Conservation (phyloP, 2,329 filamentous ascomycete species). For the Cytospora mali region DNA sequence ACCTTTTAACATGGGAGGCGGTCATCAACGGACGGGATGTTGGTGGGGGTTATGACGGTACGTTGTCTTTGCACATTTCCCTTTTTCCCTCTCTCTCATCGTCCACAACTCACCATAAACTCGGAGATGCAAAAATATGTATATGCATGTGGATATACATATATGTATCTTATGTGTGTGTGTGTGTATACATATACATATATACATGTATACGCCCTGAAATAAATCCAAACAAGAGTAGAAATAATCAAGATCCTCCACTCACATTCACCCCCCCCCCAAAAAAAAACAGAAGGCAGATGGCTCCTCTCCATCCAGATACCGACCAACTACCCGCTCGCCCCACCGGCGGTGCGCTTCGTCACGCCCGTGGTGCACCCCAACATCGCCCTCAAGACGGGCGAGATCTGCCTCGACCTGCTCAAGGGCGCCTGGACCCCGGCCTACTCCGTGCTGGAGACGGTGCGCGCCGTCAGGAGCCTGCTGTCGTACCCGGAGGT, state of each 20-base stretch:
- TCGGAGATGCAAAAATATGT: too few relatives aligned
- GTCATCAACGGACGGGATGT: constrained; percentile 62
- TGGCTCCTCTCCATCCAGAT: constrained; percentile 82
- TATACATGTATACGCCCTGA: not conserved
- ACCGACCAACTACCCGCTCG: constrained; percentile 76
- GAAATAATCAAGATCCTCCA: too few relatives aligned
- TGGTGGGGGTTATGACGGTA: constrained; percentile 60
- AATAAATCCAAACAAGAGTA: too few relatives aligned
- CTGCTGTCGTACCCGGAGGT: constrained; percentile 69
- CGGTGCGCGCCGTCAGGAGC: constrained; percentile 72
- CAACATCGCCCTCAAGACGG: constrained; percentile 70
- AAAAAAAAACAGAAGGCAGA: constrained; percentile 58
- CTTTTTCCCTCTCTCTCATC: not conserved
- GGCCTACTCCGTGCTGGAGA: constrained; percentile 77
- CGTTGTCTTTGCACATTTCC: constrained; percentile 23
- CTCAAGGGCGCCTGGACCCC: constrained; percentile 81
- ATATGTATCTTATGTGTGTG: too few relatives aligned
- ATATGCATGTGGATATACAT: too few relatives aligned
- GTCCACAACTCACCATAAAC: constrained; percentile 2
- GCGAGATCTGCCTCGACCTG: constrained; percentile 93
- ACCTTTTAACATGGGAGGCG: constrained; percentile 60
- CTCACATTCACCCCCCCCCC: not conserved
- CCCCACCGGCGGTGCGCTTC: constrained; percentile 78
- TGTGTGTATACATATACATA: not conserved
- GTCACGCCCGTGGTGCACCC: constrained; percentile 83